phyloP scores from a whole-genome alignment of 805 yeast species.

The Saturnispora bothae region DNA sequence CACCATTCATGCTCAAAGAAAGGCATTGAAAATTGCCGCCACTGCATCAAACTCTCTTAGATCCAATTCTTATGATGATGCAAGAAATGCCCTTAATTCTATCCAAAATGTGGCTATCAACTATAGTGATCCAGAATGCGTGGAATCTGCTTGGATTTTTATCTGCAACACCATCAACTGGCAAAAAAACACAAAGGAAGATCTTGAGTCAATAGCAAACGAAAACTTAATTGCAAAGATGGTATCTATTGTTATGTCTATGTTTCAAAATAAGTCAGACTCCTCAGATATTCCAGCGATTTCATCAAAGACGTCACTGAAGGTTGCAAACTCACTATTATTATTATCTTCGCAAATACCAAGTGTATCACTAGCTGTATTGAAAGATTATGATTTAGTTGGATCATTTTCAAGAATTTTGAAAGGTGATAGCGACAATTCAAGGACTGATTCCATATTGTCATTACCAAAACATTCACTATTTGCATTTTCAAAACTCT shows the following conservation, averaged over 20 bases:
- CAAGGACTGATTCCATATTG: slow-evolving; percentile 59
- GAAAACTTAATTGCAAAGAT: slow-evolving; percentile 27
- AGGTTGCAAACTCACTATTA: slow-evolving; percentile 36
- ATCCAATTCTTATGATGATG: slow-evolving; percentile 32
- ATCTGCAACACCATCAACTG: slow-evolving; percentile 43
- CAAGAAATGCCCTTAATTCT: slow-evolving; percentile 48
- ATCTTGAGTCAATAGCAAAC: background rate
- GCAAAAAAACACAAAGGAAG: slow-evolving; percentile 1
- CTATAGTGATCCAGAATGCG: slow-evolving; percentile 46
- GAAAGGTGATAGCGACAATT: slow-evolving; percentile 2
- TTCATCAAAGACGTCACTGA: slow-evolving; percentile 30
- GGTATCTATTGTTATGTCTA: slow-evolving; percentile 19
- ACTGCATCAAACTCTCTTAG: slow-evolving; percentile 49
- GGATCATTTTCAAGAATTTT: slow-evolving; percentile 39
- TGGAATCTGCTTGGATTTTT: slow-evolving; percentile 57
- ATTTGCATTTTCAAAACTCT: slow-evolving; percentile 41
- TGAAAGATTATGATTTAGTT: slow-evolving; percentile 40
- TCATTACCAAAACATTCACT: slow-evolving; percentile 62
- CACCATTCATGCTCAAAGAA: slow-evolving; percentile 79
- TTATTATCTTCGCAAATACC: slow-evolving; percentile 33
- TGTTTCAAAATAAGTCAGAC: slow-evolving; percentile 16
- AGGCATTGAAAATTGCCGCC: slow-evolving; percentile 64
- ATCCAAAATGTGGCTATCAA: slow-evolving; percentile 46
- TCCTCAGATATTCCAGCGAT: slow-evolving; percentile 18
- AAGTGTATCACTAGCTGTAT: slow-evolving; percentile 30